phyloP scores from a whole-genome alignment of 108 stramenopile species.

The Bacterosira constricta region DNA sequence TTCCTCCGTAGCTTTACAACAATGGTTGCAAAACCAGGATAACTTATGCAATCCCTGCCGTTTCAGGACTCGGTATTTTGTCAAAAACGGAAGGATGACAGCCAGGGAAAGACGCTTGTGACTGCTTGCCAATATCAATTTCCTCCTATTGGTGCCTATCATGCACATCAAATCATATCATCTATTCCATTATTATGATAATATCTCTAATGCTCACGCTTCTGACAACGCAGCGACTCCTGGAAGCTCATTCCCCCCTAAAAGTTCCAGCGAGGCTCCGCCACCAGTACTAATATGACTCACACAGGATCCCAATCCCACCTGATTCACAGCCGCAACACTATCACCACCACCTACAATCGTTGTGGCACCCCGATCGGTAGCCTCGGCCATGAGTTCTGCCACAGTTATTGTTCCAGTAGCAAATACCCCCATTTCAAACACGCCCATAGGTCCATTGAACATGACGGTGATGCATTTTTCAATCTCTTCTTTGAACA shows the following conservation, averaged over 20 bases:
- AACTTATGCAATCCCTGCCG: too few species aligned
- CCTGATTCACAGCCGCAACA: slow-evolving; percentile 95
- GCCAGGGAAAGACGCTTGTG: too few species aligned
- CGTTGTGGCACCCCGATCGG: slow-evolving; percentile 88
- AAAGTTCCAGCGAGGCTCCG: slow-evolving; percentile 95
- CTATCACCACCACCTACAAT: slow-evolving; percentile 98
- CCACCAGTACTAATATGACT: slow-evolving; percentile 96
- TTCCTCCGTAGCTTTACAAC: too few species aligned
- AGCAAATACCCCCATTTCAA: slow-evolving; percentile 95
- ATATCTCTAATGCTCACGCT: slow-evolving; percentile 59
- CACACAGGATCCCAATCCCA: slow-evolving; percentile 90
- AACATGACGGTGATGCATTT: slow-evolving; percentile 92
- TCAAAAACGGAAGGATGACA: too few species aligned
- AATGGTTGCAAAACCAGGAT: too few species aligned
- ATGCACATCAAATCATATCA: too few species aligned
- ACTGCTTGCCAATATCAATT: too few species aligned
- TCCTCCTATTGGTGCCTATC: too few species aligned
- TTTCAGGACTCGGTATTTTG: too few species aligned
- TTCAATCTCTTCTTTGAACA: slow-evolving; percentile 81
- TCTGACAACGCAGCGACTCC: slow-evolving; percentile 89
- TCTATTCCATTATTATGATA: too few species aligned
- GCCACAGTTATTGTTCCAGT: slow-evolving; percentile 89
- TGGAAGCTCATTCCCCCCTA: slow-evolving; percentile 97
- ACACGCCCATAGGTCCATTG: slow-evolving; percentile 97
- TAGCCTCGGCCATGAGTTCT: slow-evolving; percentile 90